Base-by-base conservation (phyloP, 805 yeast species). In the Metschnikowia lunata region DNA sequence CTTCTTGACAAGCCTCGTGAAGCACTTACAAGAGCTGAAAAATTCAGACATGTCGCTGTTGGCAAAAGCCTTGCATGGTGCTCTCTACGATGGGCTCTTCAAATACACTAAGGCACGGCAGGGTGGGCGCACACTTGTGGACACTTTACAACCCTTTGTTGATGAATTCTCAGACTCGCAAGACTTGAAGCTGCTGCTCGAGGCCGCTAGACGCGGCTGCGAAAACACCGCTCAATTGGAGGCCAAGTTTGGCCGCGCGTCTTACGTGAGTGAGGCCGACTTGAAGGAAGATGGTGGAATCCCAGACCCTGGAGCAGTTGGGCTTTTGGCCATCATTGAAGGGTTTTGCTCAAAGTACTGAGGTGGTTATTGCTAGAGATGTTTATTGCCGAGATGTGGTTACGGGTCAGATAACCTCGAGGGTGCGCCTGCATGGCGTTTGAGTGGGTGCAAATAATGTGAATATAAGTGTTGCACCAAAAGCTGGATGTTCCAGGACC, bases 221-320 rank as follows among this genome's bases (percentile, higher is more conserved):
- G 81, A 85, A 37, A 66, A 76, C 4, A 91, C 98, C 0, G 80
- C 82, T 39, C 69, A 79, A 31, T 67, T 86, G 51, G 83, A 79
- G 51, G 97, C 97, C 36, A 83, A 83, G 55, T 88, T 91, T 54
- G 98, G 98, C 28, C 79, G 98, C 58, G 96, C 98, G 13, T 84
- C 95, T 5, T 91, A 90, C 60, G 97, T 90, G 26, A 73, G 74
- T 49, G 79, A 79, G 47, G 80, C 74, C 10, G 84, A 78, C 41
- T 75, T 81, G 54, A 67, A 70, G 43, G 74, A 65, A 33, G 73
- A 71, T 33, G 88, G 87, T 26, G 87, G 85, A n/a, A 72, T 89
- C 28, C 95, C 96, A 1, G 98, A 90, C 57, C 97, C 98, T 6
- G 97, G 98, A 51, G 97, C 97, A 2, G 79, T 88, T 45, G 97